phyloP scores from a whole-genome alignment of 169 alveolate genomes.

The Neospora caninum region DNA sequence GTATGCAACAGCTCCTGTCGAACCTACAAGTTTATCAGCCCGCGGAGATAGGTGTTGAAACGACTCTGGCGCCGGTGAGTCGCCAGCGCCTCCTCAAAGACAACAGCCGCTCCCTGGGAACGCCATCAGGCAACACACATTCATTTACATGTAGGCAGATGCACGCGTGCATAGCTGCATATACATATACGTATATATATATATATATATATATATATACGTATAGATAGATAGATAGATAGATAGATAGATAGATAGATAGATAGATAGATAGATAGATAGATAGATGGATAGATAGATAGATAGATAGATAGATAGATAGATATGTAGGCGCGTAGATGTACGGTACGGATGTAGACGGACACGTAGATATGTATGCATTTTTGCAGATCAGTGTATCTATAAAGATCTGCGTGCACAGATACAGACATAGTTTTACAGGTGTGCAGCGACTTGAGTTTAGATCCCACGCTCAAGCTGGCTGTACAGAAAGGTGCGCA shows the following conservation, averaged over 20 bases:
- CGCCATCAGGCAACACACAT: neutral
- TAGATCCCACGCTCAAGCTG: too few relatives aligned
- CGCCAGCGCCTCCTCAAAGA: neutral
- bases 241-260: neutral
- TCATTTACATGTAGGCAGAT: neutral
- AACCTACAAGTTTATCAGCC: neutral
- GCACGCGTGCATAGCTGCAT: neutral
- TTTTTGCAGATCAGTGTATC: too few relatives aligned
- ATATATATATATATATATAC: neutral
- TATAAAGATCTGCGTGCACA: too few relatives aligned
- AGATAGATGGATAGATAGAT: neutral
- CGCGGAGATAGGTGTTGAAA: neutral
- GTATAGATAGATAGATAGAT: neutral
- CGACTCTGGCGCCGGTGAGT: neutral
- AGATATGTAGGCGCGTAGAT: too few relatives aligned
- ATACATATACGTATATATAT: neutral
- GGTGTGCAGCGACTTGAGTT: too few relatives aligned
- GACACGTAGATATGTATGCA: too few relatives aligned
- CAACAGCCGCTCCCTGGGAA: neutral
- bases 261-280: neutral
- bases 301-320: neutral
- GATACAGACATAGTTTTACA: too few relatives aligned
- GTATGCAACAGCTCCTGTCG: neutral
- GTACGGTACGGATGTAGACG: too few relatives aligned
- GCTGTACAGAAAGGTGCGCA: too few relatives aligned